Evolutionary conservation across 2,329 filamentous ascomycete genomes (phyloP).

Genomic region (Colletotrichum sp.): DNA sequence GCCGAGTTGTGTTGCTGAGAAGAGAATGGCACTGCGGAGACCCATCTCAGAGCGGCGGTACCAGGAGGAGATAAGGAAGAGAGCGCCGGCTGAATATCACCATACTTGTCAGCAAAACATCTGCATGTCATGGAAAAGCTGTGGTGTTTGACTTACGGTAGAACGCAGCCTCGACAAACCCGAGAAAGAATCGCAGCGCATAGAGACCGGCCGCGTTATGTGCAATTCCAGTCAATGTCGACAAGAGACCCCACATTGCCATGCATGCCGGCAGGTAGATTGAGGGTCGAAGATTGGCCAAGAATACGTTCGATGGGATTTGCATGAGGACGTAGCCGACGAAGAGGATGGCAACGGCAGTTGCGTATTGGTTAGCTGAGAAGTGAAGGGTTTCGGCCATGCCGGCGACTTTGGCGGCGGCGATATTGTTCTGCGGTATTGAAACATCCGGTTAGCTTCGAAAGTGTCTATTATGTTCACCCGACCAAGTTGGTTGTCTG

Average conservation of each 20-base stretch:
- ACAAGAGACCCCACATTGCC: slow-evolving; percentile 16
- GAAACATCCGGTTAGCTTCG: neutral
- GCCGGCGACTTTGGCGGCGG: neutral
- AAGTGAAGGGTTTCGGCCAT: neutral
- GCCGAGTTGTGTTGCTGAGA: slow-evolving; percentile 32
- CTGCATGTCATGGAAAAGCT: neutral
- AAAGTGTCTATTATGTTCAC: neutral
- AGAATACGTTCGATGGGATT: slow-evolving; percentile 32
- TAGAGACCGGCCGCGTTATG: slow-evolving; percentile 56
- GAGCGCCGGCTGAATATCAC: slow-evolving; percentile 46
- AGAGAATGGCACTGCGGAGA: slow-evolving; percentile 41
- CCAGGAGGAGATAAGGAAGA: slow-evolving; percentile 46
- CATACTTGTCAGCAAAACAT: neutral
- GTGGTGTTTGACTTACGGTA: neutral
- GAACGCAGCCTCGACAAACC: slow-evolving; percentile 55
- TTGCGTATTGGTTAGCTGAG: neutral
- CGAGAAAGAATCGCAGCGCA: slow-evolving; percentile 68
- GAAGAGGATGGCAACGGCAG: neutral
- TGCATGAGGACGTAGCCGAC: slow-evolving; percentile 32
- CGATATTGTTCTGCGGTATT: neutral
- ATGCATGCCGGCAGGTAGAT: slow-evolving; percentile 44
- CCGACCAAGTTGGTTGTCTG: neutral
- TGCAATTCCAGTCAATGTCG: neutral
- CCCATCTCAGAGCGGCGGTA: slow-evolving; percentile 53
- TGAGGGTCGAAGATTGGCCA: slow-evolving; percentile 33